Evolutionary conservation across 805 yeast species (phyloP).

Genomic region (Pichia thaimueangensis): DNA sequence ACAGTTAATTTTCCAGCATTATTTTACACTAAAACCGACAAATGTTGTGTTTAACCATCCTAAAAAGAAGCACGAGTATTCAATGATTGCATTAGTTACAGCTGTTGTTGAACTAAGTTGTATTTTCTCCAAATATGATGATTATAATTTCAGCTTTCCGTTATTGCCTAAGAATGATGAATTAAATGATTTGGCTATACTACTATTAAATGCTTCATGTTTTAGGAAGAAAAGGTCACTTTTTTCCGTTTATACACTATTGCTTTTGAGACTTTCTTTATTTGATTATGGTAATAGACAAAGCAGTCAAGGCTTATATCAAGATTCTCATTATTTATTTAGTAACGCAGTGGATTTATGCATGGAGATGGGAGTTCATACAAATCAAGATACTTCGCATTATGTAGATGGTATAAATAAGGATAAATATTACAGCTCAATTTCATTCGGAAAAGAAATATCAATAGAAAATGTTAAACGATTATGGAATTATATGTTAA

Average conservation of each 20-base stretch:
- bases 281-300: slow-evolving; percentile 13
- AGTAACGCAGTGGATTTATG: slow-evolving; percentile 10
- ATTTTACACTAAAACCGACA: slow-evolving; percentile 3
- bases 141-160: background rate
- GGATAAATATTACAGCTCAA: too few species aligned
- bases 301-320: slow-evolving; percentile 8
- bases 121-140: slow-evolving; percentile 8
- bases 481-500: slow-evolving; percentile 18
- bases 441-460: slow-evolving; percentile 9
- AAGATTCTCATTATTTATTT: slow-evolving; percentile 12
- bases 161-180: slow-evolving; percentile 2
- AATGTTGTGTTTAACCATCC: slow-evolving; percentile 10
- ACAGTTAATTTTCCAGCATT: slow-evolving; percentile 3
- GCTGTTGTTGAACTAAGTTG: slow-evolving; percentile 9
- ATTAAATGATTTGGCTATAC: slow-evolving; percentile 9
- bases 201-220: slow-evolving; percentile 11
- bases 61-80: slow-evolving; percentile 10
- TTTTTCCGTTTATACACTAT: slow-evolving; percentile 9
- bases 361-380: slow-evolving; percentile 10
- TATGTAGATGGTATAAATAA: too few species aligned
- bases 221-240: slow-evolving; percentile 10
- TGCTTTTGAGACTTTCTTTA: slow-evolving; percentile 8
- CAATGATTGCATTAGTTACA: slow-evolving; percentile 10
- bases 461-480: slow-evolving; percentile 4
- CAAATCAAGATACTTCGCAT: slow-evolving; percentile 4